These are phyloP conservation scores for Amylocarpus encephaloides DNA, from an alignment of 2,329 filamentous ascomycete genomes.

Conservation along the genomic window DNA sequence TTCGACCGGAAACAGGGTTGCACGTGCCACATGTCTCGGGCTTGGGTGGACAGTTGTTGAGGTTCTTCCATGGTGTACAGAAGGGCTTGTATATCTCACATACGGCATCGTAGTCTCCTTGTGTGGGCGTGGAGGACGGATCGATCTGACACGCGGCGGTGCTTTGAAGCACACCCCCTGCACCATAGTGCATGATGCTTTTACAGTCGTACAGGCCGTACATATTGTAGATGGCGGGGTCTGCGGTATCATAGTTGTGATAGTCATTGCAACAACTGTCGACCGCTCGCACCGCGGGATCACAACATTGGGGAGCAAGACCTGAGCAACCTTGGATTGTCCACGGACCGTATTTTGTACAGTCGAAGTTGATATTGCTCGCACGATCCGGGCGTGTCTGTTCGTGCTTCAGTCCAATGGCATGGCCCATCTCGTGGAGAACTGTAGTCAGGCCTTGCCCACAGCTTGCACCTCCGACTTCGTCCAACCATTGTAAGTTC, in stretches of 20 bases:
- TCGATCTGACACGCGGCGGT: not conserved
- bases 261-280: not conserved
- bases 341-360: slow-evolving; percentile 1
- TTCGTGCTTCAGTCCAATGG: not conserved
- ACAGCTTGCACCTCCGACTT: not conserved
- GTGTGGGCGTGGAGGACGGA: not conserved
- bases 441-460: not conserved
- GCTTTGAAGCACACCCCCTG: not conserved
- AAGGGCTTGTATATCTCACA: slow-evolving; percentile 1
- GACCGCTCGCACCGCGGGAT: not conserved
- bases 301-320: not conserved
- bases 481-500: slow-evolving; percentile 1
- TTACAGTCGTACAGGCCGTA: slow-evolving; percentile 4
- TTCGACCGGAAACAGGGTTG: slow-evolving; percentile 1
- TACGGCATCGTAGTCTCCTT: slow-evolving; percentile 2
- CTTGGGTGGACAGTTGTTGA: not conserved
- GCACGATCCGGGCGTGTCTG: slow-evolving; percentile 2
- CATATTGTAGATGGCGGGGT: not conserved
- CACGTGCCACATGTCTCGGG: not conserved
- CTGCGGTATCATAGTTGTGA: not conserved
- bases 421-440: slow-evolving; percentile 2
- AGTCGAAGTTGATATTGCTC: not conserved
- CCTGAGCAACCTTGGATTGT: not conserved
- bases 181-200: slow-evolving; percentile 2
- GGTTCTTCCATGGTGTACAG: not conserved